A percentile compares a stretch with the other conserved stretches of the same genome.
Evolutionary conservation across 108 stramenopile species (phyloP).

Genomic region (Aurantiochytrium sp.): DNA sequence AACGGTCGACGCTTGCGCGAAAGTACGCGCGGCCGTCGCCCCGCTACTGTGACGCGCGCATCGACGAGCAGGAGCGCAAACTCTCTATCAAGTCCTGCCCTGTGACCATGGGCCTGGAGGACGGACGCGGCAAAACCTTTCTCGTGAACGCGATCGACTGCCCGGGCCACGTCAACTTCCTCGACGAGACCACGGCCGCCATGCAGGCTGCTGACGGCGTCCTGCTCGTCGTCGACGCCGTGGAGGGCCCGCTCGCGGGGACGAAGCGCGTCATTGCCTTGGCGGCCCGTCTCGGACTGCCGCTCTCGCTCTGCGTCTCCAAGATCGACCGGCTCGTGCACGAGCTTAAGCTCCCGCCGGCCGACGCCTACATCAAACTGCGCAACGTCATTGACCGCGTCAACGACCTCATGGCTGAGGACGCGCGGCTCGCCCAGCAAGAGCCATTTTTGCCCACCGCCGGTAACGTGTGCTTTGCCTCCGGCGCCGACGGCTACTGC

Average conservation of each 20-base stretch:
- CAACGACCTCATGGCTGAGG: slow-evolving; percentile 66
- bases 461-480: slow-evolving; percentile 86
- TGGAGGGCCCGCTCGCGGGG: slow-evolving; percentile 91
- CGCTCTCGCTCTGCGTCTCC: slow-evolving; percentile 74
- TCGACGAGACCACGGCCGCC: slow-evolving; percentile 85
- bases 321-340: slow-evolving; percentile 92
- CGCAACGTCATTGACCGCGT: slow-evolving; percentile 76
- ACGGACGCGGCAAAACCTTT: slow-evolving; percentile 80
- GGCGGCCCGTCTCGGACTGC: slow-evolving; percentile 71
- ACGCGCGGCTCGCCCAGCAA: slow-evolving; percentile 32
- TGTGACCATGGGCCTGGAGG: slow-evolving; percentile 71
- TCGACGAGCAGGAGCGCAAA: slow-evolving; percentile 85
- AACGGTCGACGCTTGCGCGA: neutral
- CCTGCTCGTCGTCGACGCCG: slow-evolving; percentile 83
- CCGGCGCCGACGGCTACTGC: slow-evolving; percentile 77
- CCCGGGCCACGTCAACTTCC: slow-evolving; percentile 91
- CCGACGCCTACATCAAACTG: slow-evolving; percentile 91
- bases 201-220: slow-evolving; percentile 77
- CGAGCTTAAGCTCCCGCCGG: slow-evolving; percentile 87
- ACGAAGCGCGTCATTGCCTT: slow-evolving; percentile 79
- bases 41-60: slow-evolving; percentile 76
- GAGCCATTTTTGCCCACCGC: neutral
- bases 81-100: slow-evolving; percentile 84
- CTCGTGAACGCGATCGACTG: slow-evolving; percentile 81
- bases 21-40: neutral